Base-by-base conservation (phyloP, 371 early-diverging fungal species). In the Mortierella sp. region DNA sequence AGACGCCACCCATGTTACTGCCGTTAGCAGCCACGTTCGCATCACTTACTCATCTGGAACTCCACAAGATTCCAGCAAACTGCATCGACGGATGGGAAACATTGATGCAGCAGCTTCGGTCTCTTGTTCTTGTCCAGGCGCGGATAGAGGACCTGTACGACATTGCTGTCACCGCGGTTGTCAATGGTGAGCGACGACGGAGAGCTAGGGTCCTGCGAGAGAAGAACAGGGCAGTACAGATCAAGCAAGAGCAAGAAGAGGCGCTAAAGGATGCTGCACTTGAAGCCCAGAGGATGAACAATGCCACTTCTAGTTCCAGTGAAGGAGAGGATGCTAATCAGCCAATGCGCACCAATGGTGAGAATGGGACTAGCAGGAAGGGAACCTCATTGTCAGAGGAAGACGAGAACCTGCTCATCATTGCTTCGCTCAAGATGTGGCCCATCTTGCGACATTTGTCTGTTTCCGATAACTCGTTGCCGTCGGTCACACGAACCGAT, bases 401-500 rank as follows among this genome's bases (percentile, higher is more conserved):
- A 37, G 37, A 37, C 37, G 70, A 69, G 26, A 68, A 73, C n/a
- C 50, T 63, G 43, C 47, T 19, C 30, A 74, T 71, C 16, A 58
- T 71, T 46, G 51, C 69, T 11, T 76, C 75, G 4, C 75, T 71
- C 5, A 81, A 65, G 62, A 81, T 81, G 74, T 90, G 89, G 88
- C 48, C 81, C 6, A 57, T 68, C 18, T 72, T 90, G 7, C 81
- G 80, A 37, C 85, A 85, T 74, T 72, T 90, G 3, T 86, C 88
- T 11, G 64, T 90, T 37, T 83, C 83, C 18, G 87, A 91, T 60
- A 90, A 92, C 51, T 85, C 86, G 47, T 67, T 92, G 23, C 73
- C 80, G 11, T 83, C 86, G 0, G 82, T 91, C 7, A 62, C 90
- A 18, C 83, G 85, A 7, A 66, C 59, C 1, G 82, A 86, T 18